Conservation (phyloP, 2,329 filamentous ascomycete genomes). For the Scopulariopsis brevicaulis region DNA sequence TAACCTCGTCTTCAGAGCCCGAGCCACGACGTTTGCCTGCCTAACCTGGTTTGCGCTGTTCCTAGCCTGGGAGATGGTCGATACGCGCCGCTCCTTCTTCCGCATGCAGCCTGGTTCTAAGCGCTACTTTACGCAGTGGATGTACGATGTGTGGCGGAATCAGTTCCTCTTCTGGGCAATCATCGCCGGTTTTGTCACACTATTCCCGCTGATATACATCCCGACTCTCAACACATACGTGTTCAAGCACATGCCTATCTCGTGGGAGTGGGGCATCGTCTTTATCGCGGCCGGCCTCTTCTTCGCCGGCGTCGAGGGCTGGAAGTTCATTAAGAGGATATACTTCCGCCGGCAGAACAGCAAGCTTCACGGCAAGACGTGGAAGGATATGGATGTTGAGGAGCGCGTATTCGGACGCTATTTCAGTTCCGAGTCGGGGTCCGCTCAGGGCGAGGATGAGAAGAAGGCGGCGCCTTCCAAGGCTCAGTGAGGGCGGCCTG, state of each 20-base stretch:
- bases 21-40: conserved; percentile 53
- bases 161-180: conserved; percentile 39
- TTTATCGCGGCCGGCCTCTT: conserved; percentile 50
- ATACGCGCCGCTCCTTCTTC: conserved; percentile 56
- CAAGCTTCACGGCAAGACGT: too few species aligned
- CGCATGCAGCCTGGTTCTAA: conserved; percentile 35
- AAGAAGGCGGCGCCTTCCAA: too few species aligned
- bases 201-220: conserved; percentile 55
- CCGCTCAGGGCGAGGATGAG: too few species aligned
- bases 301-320: conserved; percentile 50
- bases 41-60: conserved; percentile 60
- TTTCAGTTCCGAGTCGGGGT: too few species aligned
- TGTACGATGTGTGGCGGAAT: conserved; percentile 42
- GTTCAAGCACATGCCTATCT: conserved; percentile 54
- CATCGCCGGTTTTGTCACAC: conserved; percentile 39
- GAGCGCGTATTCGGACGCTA: too few species aligned
- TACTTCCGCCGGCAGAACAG: too few species aligned
- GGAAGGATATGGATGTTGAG: too few species aligned
- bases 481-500: too few species aligned
- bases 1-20: conserved; percentile 49
- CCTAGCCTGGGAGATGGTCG: conserved; percentile 58
- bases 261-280: conserved; percentile 60
- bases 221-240: conserved; percentile 54
- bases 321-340: conserved; percentile 56
- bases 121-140: conserved; percentile 42